Conservation (phyloP, 192 early-diverging fungal genomes). For the Coemansia sp. region DNA sequence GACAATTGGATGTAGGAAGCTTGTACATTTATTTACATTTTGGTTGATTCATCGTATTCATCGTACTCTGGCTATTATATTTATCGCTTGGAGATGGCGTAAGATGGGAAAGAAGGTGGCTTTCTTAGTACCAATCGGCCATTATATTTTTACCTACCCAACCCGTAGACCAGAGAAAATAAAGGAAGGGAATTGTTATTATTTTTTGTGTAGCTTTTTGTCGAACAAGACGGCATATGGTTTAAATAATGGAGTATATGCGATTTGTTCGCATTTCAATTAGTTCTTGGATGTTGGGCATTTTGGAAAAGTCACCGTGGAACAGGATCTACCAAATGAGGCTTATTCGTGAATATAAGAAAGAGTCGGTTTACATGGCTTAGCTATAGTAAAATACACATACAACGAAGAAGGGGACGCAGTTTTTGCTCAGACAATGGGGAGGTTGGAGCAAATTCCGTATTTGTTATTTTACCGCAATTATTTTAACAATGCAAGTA, state of each 20-base stretch:
- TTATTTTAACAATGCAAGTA: not conserved
- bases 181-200: not conserved
- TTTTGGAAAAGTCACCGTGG: too few relatives aligned
- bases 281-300: not conserved
- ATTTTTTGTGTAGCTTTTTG: not conserved
- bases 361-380: constrained; percentile 1
- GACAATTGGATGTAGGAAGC: too few relatives aligned
- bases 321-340: not conserved
- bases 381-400: not conserved
- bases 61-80: too few relatives aligned
- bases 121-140: too few relatives aligned
- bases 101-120: too few relatives aligned
- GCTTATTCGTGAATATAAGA: not conserved
- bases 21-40: too few relatives aligned
- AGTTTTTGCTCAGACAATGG: not conserved
- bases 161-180: too few relatives aligned
- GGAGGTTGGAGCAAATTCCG: too few relatives aligned
- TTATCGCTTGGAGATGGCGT: too few relatives aligned
- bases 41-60: too few relatives aligned
- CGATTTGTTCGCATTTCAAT: not conserved
- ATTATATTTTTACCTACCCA: too few relatives aligned
- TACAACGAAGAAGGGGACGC: not conserved
- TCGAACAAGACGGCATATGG: not conserved
- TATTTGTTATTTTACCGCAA: constrained; percentile 6
- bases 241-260: not conserved